phyloP scores from a whole-genome alignment of 768 basidiomycete species.

The Kwoniella botswanensis region DNA sequence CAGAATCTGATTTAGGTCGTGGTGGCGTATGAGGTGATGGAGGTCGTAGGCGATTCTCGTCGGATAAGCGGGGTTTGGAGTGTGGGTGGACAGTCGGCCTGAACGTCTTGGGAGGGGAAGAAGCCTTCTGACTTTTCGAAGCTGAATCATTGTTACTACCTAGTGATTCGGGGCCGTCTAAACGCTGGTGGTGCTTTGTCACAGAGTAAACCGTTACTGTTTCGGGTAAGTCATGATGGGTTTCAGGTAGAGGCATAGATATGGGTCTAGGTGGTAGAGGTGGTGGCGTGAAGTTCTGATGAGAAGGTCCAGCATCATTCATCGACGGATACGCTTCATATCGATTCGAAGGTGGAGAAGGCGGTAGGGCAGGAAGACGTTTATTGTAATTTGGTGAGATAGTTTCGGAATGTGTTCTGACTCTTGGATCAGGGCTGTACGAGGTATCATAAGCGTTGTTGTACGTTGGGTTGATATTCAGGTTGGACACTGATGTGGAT shows the following conservation, averaged over 20 bases:
- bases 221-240: not conserved
- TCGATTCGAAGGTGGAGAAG: slow-evolving; percentile 3
- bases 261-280: slow-evolving; percentile 25
- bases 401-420: slow-evolving; percentile 2
- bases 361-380: slow-evolving; percentile 22
- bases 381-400: slow-evolving; percentile 17
- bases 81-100: slow-evolving; percentile 23
- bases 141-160: not conserved
- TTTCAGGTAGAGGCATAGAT: slow-evolving; percentile 19
- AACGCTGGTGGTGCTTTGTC: too few relatives aligned
- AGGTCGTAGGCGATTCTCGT: slow-evolving; percentile 10
- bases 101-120: slow-evolving; percentile 4
- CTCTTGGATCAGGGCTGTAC: not conserved
- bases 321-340: not conserved
- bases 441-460: not conserved
- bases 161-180: too few relatives aligned
- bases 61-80: slow-evolving; percentile 23
- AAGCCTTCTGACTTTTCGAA: not conserved
- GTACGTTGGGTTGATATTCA: not conserved
- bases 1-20: slow-evolving; percentile 12
- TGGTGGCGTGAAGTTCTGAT: not conserved
- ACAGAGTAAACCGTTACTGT: not conserved
- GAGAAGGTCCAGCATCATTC: slow-evolving; percentile 5
- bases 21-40: slow-evolving; percentile 7
- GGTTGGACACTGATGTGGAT: slow-evolving; percentile 6